These are phyloP conservation scores for Cutaneotrichosporon sp. DNA, from an alignment of 1,284 basidiomycete species.

Conservation along the genomic window DNA sequence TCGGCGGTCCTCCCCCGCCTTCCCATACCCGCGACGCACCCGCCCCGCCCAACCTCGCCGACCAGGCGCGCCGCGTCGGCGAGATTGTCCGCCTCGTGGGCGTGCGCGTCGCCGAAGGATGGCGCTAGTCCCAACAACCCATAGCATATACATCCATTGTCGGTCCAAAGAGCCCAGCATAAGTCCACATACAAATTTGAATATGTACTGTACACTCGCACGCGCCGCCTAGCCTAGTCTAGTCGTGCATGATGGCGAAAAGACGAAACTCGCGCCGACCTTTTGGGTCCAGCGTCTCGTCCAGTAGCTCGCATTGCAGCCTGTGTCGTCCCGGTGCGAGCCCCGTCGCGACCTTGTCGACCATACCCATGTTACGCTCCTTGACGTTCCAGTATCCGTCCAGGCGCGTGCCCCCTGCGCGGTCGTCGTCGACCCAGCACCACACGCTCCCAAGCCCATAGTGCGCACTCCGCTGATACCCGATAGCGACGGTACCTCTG, in stretches of 20 bases:
- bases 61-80: conserved; percentile 20
- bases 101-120: conserved; percentile 31
- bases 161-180: too few species aligned
- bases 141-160: not conserved
- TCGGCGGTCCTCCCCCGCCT: not conserved
- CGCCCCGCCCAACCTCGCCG: conserved; percentile 3
- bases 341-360: conserved; percentile 10
- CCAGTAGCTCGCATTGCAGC: conserved; percentile 16
- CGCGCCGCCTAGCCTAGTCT: not conserved
- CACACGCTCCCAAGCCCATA: conserved; percentile 44
- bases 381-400: conserved; percentile 36
- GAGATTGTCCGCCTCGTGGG: conserved; percentile 36
- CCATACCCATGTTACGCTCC: conserved; percentile 20
- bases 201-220: conserved; percentile 3
- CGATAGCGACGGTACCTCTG: conserved; percentile 34
- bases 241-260: conserved; percentile 19
- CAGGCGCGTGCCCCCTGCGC: conserved; percentile 19
- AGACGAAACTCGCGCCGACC: conserved; percentile 14
- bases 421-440: conserved; percentile 42
- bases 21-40: too few species aligned
- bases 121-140: conserved; percentile 18
- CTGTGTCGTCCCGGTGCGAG: conserved; percentile 8
- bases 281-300: conserved; percentile 12
- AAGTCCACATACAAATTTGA: too few species aligned
- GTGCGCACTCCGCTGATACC: conserved; percentile 31